These are phyloP conservation scores for Cyclocybe cylindracea DNA, from an alignment of 768 basidiomycete species.

Conservation along the genomic window DNA sequence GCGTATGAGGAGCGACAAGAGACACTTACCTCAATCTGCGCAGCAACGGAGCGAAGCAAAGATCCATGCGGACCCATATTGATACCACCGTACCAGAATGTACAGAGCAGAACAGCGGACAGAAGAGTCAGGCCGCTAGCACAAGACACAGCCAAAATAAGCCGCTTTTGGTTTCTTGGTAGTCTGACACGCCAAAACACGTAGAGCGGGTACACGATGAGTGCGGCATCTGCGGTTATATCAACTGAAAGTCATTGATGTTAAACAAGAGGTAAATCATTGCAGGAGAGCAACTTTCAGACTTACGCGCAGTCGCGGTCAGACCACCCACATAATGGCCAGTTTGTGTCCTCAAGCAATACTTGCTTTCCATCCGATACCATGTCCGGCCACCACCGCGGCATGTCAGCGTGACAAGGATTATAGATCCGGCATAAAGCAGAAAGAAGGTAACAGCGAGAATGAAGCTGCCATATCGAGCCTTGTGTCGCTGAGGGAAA, in stretches of 20 bases:
- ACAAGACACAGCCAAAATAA: constrained; percentile 23
- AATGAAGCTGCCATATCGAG: not conserved
- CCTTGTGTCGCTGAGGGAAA: constrained; percentile 4
- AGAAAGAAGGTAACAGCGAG: constrained; percentile 5
- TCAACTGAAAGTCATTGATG: constrained; percentile 14
- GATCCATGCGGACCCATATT: constrained; percentile 6
- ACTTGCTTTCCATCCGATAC: not conserved
- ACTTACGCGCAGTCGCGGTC: too few relatives aligned
- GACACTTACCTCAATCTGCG: constrained; percentile 18
- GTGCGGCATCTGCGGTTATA: constrained; percentile 20
- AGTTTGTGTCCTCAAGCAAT: not conserved
- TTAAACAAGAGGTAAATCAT: not conserved
- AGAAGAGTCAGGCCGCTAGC: constrained; percentile 20
- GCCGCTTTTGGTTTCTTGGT: constrained; percentile 15
- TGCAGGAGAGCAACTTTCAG: too few relatives aligned
- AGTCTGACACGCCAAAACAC: constrained; percentile 23
- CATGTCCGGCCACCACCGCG: not conserved
- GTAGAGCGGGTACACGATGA: constrained; percentile 21
- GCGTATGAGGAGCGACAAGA: not conserved
- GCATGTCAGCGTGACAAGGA: constrained; percentile 4
- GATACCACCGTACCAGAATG: constrained; percentile 13
- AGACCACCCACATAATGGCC: not conserved
- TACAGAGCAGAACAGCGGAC: constrained; percentile 15
- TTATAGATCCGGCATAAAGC: not conserved
- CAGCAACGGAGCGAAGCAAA: constrained; percentile 7